Evolutionary conservation across 192 early-diverging fungal genomes (phyloP), one percentile per base, ranked within the genome.

Genomic region (Entomortierella lignicola): DNA sequence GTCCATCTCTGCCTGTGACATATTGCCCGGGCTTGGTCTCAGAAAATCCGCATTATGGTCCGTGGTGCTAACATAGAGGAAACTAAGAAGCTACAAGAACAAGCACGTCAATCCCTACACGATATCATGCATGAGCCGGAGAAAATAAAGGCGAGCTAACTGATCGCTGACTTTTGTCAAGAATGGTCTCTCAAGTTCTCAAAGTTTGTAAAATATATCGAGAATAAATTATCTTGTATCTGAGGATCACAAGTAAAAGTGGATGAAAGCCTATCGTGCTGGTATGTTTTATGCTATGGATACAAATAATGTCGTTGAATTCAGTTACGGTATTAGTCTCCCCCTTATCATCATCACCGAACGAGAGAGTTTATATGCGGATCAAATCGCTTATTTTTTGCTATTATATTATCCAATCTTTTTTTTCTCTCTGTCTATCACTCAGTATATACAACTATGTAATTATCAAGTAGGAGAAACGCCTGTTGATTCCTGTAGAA

Each of bases 401-500:
- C n/a, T n/a, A n/a, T n/a, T n/a, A n/a, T n/a, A n/a, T n/a, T n/a
- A n/a, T n/a, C n/a, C n/a, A n/a, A n/a, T n/a, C n/a, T n/a, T n/a
- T n/a, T n/a, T n/a, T n/a, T n/a, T n/a, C n/a, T n/a, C n/a, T n/a
- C n/a, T n/a, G n/a, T n/a, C n/a, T n/a, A n/a, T n/a, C n/a, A n/a
- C n/a, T n/a, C n/a, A n/a, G n/a, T n/a, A n/a, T n/a, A n/a, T n/a
- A n/a, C n/a, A n/a, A n/a, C n/a, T n/a, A n/a, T 42, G 23, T 31
- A 2, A 43, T 62, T 29, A 27, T 56, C 30, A 58, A 37, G 18
- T 39, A 30, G 67, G 48, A 26, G 32, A 41, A 21, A 23, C 27
- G 23, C 60, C 53, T 4, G 65, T 58, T 15, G 77, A 71, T 39
- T 74, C 71, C 10, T 81, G 79, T 1, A 81, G 56, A n/a, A 56